Percentiles rank a stretch among this genome's conserved stretches.
Conservation (phyloP, 371 early-diverging fungal genomes). For the Mucor irregularis region DNA sequence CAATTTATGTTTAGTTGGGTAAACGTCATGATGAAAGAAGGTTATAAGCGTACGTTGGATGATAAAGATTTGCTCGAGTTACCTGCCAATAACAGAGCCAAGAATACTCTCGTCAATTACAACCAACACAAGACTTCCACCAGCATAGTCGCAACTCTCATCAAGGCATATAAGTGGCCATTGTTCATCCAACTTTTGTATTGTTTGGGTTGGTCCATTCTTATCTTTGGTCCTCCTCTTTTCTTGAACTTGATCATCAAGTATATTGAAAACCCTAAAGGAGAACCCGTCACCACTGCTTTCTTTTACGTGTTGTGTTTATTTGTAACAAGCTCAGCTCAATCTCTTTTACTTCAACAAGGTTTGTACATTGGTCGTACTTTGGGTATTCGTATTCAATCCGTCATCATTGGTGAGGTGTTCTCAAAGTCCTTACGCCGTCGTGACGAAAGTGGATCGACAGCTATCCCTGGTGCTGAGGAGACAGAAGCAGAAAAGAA, state of each 20-base stretch:
- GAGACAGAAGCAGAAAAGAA: conserved; percentile 20
- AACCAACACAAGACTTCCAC: conserved; percentile 7
- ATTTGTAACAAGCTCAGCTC: conserved; percentile 47
- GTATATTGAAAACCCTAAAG: conserved; percentile 49
- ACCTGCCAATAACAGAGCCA: conserved; percentile 35
- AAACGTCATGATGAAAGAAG: conserved; percentile 52
- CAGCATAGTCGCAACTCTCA: conserved; percentile 24
- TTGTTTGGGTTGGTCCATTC: conserved; percentile 48
- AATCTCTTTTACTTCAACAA: conserved; percentile 51
- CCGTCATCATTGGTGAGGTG: conserved; percentile 63
- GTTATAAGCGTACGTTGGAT: conserved; percentile 45
- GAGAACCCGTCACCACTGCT: conserved; percentile 34
- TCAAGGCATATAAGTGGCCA: conserved; percentile 34
- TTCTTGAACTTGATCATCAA: conserved; percentile 59
- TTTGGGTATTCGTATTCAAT: conserved; percentile 51
- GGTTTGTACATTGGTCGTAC: conserved; percentile 60
- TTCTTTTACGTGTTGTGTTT: conserved; percentile 65
- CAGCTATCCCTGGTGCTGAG: background rate
- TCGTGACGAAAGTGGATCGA: conserved; percentile 41
- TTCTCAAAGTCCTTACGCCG: conserved; percentile 58
- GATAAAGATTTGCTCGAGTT: conserved; percentile 54
- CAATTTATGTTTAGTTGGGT: conserved; percentile 58
- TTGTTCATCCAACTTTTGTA: conserved; percentile 44
- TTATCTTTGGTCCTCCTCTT: conserved; percentile 57
- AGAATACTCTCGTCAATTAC: conserved; percentile 25